A percentile compares a stretch with the other conserved stretches of the same genome.
Evolutionary conservation across 2,329 filamentous ascomycete genomes (phyloP).

Genomic region (Scolecobasidium constrictum): DNA sequence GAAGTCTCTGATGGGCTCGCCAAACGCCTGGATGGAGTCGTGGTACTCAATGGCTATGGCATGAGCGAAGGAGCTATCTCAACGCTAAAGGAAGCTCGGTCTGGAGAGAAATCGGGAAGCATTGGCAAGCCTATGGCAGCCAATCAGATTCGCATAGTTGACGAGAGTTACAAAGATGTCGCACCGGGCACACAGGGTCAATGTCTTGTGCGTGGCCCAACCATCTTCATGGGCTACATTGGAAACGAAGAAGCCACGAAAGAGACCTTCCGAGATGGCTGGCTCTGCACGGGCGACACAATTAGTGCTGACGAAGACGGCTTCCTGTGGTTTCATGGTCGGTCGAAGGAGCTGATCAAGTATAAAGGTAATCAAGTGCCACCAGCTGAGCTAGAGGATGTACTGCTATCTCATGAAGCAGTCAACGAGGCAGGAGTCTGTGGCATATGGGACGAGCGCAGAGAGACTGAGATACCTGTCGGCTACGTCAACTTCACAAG

Average conservation of each 20-base stretch:
- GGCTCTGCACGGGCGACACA: conserved; percentile 21
- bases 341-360: conserved; percentile 24
- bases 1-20: conserved; percentile 13
- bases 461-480: conserved; percentile 20
- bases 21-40: conserved; percentile 8
- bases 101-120: conserved; percentile 12
- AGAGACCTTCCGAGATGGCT: conserved; percentile 18
- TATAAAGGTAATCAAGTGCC: conserved; percentile 23
- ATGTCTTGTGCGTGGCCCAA: conserved; percentile 18
- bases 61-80: conserved; percentile 16
- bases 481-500: conserved; percentile 17
- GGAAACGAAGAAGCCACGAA: conserved; percentile 17
- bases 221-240: conserved; percentile 20
- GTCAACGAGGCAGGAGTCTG: conserved; percentile 23
- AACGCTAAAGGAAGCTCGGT: conserved; percentile 11
- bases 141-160: conserved; percentile 17
- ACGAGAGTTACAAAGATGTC: conserved; percentile 20
- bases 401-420: conserved; percentile 17
- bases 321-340: conserved; percentile 21
- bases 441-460: conserved; percentile 16
- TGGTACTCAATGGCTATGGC: conserved; percentile 17
- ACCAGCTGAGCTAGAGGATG: conserved; percentile 22
- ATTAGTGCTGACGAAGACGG: conserved; percentile 19
- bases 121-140: conserved; percentile 15
- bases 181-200: conserved; percentile 18